phyloP scores from a whole-genome alignment of 768 basidiomycete species.

The Trametes villosa region DNA sequence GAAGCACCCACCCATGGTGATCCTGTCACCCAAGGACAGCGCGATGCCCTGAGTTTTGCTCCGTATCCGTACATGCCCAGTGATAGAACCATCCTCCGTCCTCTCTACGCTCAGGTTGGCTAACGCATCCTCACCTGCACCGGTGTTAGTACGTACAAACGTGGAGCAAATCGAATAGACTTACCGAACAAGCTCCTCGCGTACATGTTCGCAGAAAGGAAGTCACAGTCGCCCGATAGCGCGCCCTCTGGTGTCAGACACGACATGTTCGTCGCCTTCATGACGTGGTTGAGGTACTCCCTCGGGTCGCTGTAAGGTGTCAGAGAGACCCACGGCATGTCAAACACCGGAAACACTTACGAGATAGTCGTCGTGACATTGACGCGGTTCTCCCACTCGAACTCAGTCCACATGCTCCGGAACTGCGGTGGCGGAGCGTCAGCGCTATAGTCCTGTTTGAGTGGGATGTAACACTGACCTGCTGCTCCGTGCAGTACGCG shows the following conservation, averaged over 20 bases:
- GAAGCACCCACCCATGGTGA: conserved; percentile 59
- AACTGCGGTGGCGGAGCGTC: conserved; percentile 53
- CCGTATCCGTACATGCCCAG: conserved; percentile 93
- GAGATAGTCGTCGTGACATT: conserved; percentile 86
- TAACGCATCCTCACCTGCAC: conserved; percentile 88
- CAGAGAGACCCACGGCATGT: background rate
- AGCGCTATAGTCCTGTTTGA: background rate
- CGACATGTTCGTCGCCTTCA: conserved; percentile 97
- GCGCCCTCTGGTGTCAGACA: conserved; percentile 89
- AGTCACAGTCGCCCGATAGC: conserved; percentile 94
- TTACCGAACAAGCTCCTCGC: conserved; percentile 91
- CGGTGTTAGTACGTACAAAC: background rate
- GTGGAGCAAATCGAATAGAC: conserved; percentile 32
- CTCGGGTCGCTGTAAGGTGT: conserved; percentile 69
- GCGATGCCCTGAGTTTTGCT: conserved; percentile 99
- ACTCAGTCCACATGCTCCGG: conserved; percentile 99
- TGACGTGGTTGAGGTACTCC: conserved; percentile 90
- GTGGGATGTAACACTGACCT: conserved; percentile 54
- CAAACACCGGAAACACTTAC: conserved; percentile 48
- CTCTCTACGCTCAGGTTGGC: conserved; percentile 94
- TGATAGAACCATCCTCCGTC: conserved; percentile 78
- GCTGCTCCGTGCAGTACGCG: conserved; percentile 92
- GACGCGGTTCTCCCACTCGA: conserved; percentile 99
- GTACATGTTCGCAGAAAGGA: conserved; percentile 96
- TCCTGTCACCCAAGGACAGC: conserved; percentile 88